These are phyloP conservation scores for Exophiala sp. DNA, from an alignment of 2,329 filamentous ascomycete genomes.

Conservation along the genomic window DNA sequence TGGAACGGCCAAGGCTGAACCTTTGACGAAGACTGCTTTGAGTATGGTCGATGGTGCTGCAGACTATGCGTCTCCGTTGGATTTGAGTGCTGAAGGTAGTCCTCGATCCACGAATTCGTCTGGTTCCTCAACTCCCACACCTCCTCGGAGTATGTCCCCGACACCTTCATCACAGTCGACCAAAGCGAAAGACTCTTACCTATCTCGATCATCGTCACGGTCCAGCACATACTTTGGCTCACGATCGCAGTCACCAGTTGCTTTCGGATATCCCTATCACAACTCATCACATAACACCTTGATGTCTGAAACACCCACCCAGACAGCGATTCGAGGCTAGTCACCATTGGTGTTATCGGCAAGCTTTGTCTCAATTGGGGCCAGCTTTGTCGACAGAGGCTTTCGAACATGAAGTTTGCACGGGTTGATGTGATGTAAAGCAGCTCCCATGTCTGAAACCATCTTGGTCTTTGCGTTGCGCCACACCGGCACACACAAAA, in stretches of 20 bases:
- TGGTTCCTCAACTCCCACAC: constrained; percentile 28
- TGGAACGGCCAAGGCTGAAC: constrained; percentile 46
- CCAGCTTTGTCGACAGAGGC: not conserved
- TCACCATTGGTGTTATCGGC: constrained; percentile 7
- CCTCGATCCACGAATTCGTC: constrained; percentile 28
- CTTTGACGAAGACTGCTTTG: constrained; percentile 23
- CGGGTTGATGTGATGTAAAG: constrained; percentile 2
- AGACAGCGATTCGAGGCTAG: constrained; percentile 40
- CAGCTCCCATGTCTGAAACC: constrained; percentile 2
- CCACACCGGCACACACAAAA: constrained; percentile 13
- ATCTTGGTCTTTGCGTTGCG: constrained; percentile 3
- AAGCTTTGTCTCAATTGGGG: not conserved
- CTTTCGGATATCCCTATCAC: constrained; percentile 44
- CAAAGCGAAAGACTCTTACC: constrained; percentile 33
- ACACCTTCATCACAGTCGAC: constrained; percentile 15
- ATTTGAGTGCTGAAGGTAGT: constrained; percentile 25
- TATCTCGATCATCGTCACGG: constrained; percentile 40
- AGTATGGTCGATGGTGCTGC: constrained; percentile 39
- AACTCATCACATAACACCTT: constrained; percentile 41
- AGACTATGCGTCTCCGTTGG: constrained; percentile 30
- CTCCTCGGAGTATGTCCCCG: constrained; percentile 18
- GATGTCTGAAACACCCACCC: constrained; percentile 45
- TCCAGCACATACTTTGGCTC: constrained; percentile 40
- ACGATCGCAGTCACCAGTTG: constrained; percentile 35
- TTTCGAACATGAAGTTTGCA: constrained; percentile 1